Evolutionary conservation across 805 yeast species (phyloP).

Genomic region (Ogataea pignaliae): DNA sequence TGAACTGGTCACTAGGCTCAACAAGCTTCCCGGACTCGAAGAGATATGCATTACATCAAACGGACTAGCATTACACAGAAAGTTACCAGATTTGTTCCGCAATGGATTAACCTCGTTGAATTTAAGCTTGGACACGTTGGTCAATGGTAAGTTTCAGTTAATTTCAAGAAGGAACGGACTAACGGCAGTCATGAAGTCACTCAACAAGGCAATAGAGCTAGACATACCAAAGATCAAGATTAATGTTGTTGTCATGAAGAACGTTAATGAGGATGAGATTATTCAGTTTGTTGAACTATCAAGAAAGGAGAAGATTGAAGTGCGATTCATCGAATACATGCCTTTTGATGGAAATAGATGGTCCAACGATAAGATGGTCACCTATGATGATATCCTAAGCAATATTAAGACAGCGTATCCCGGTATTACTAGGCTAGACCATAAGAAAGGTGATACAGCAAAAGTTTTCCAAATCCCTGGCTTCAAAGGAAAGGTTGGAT

Average conservation of each 20-base stretch:
- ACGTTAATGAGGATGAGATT: slow-evolving; percentile 48
- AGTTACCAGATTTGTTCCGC: slow-evolving; percentile 36
- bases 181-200: slow-evolving; percentile 38
- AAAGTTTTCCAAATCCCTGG: slow-evolving; percentile 40
- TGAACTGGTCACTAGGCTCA: slow-evolving; percentile 36
- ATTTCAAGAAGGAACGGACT: slow-evolving; percentile 50
- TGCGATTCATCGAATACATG: slow-evolving; percentile 55
- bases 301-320: slow-evolving; percentile 36
- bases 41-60: slow-evolving; percentile 50
- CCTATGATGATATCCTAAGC: slow-evolving; percentile 39
- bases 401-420: slow-evolving; percentile 31
- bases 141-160: slow-evolving; percentile 45
- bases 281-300: slow-evolving; percentile 42
- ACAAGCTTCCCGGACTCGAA: slow-evolving; percentile 36
- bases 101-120: slow-evolving; percentile 46
- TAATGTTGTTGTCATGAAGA: slow-evolving; percentile 47
- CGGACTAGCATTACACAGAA: slow-evolving; percentile 46
- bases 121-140: slow-evolving; percentile 45
- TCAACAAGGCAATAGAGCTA: slow-evolving; percentile 39
- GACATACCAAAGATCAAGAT: slow-evolving; percentile 43
- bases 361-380: slow-evolving; percentile 40
- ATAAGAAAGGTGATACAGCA: slow-evolving; percentile 45
- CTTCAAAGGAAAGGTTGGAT: slow-evolving; percentile 43
- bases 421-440: slow-evolving; percentile 16
- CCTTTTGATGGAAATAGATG: slow-evolving; percentile 55